Percentiles rank a stretch among this genome's conserved stretches.
Evolutionary conservation across 441 rosid genomes (phyloP).

Genomic region (Geranium incanum): DNA sequence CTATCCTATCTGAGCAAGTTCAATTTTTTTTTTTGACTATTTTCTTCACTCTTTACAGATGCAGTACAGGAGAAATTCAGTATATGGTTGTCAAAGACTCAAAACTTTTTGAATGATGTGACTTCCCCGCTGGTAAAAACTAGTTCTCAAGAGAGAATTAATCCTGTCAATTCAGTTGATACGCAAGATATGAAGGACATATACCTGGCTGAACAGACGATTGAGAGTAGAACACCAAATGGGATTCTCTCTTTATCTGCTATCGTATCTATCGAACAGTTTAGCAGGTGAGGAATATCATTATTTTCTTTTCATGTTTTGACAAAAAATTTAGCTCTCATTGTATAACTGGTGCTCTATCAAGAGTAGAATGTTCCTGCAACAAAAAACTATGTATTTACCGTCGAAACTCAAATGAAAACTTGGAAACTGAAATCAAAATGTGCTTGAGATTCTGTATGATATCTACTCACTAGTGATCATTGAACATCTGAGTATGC

Average conservation of each 20-base stretch:
- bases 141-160: slow-evolving; percentile 41
- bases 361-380: background rate
- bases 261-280: slow-evolving; percentile 78
- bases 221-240: slow-evolving; percentile 44
- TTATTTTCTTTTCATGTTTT: slow-evolving; percentile 2
- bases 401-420: too few relatives aligned
- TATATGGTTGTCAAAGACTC: slow-evolving; percentile 80
- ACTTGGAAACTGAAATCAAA: too few relatives aligned
- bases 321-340: background rate
- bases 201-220: slow-evolving; percentile 67
- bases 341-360: background rate
- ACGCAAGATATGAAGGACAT: slow-evolving; percentile 57
- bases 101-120: slow-evolving; percentile 46
- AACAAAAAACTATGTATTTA: too few relatives aligned
- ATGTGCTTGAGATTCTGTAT: too few relatives aligned
- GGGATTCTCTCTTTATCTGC: slow-evolving; percentile 74
- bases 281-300: slow-evolving; percentile 62
- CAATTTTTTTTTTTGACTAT: background rate
- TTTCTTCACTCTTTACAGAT: slow-evolving; percentile 33
- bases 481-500: too few relatives aligned
- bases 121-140: slow-evolving; percentile 53
- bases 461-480: too few relatives aligned
- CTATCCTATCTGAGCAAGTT: slow-evolving; percentile 18
- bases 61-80: slow-evolving; percentile 63
- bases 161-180: slow-evolving; percentile 33